These are phyloP conservation scores for Tuber borchii DNA, from an alignment of 495 filamentous ascomycete genomes.

Conservation along the genomic window DNA sequence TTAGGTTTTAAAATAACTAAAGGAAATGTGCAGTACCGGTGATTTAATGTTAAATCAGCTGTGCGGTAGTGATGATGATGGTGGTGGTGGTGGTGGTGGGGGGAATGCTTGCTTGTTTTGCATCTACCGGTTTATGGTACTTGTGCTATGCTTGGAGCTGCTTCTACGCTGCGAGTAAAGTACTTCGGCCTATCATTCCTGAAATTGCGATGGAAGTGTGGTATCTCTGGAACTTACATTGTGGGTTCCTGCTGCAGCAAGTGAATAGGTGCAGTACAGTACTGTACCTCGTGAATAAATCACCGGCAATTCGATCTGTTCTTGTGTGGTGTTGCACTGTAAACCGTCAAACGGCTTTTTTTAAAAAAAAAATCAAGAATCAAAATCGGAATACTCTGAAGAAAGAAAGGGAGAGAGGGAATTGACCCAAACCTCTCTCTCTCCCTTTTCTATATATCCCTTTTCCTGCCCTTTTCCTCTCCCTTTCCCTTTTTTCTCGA, in stretches of 20 bases:
- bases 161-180: background rate
- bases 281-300: background rate
- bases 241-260: background rate
- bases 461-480: background rate
- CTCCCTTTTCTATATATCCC: background rate
- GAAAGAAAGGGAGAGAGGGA: background rate
- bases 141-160: background rate
- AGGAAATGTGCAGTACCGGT: background rate
- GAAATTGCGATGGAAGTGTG: background rate
- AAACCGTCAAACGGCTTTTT: background rate
- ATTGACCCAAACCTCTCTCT: background rate
- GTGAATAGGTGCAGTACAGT: background rate
- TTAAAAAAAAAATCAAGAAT: background rate
- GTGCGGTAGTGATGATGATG: background rate
- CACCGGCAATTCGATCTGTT: background rate
- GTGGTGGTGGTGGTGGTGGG: background rate
- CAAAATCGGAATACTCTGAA: background rate
- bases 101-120: background rate
- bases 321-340: background rate
- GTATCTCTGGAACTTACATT: background rate
- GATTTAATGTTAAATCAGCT: background rate
- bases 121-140: constrained; percentile 1
- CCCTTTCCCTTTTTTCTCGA: background rate
- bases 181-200: background rate
- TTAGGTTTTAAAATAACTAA: background rate